A percentile compares a stretch with the other conserved stretches of the same genome.
Conservation (phyloP, 345 rosid species). For the Sonneratia alba region DNA sequence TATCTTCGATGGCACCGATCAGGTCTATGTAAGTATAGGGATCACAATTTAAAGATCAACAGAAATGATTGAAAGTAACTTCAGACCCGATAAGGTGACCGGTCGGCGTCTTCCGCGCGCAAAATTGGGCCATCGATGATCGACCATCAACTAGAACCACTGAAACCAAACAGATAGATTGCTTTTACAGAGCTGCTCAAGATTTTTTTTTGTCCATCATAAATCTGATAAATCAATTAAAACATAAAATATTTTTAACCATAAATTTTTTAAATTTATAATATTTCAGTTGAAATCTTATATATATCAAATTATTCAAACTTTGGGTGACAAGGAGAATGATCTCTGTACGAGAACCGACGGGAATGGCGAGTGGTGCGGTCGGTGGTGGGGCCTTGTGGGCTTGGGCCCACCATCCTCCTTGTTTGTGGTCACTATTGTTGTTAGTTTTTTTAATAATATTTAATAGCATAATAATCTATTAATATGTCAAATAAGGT, state of each 20-base stretch:
- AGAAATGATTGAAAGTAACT: background rate
- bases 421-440: background rate
- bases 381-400: background rate
- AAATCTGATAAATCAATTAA: too few species aligned
- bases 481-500: too few species aligned
- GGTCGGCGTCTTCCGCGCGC: background rate
- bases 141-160: background rate
- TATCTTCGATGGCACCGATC: slow-evolving; percentile 18
- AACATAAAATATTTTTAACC: too few species aligned
- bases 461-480: too few species aligned
- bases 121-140: background rate
- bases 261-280: too few species aligned
- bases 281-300: too few species aligned
- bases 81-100: background rate
- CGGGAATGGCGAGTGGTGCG: background rate
- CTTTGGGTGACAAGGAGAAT: too few species aligned
- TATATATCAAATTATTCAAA: too few species aligned
- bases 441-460: too few species aligned
- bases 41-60: background rate
- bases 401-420: background rate
- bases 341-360: background rate
- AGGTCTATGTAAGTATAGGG: slow-evolving; percentile 10
- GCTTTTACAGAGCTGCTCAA: too few species aligned
- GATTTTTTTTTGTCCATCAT: too few species aligned
- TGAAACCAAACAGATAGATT: background rate